Evolutionary conservation across 2,329 filamentous ascomycete species (phyloP), one percentile per base, ranked within the genome.

Genomic region (Alternaria brassicae): DNA sequence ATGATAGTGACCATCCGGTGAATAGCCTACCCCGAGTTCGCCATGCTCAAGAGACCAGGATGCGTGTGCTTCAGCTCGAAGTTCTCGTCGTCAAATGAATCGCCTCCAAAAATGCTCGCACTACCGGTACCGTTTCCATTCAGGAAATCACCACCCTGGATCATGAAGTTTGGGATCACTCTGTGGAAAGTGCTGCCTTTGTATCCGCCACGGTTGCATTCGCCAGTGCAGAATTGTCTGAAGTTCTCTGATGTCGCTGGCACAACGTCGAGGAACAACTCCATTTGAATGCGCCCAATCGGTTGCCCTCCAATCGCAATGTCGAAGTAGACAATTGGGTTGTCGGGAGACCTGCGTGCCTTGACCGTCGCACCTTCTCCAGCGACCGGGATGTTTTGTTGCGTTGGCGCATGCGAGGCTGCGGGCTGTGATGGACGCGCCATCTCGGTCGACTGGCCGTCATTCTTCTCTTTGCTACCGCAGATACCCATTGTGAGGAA

Each of bases 161-260:
- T 96, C 95, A 98, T 98, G 81, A 98, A 98, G 73, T 97, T 97
- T 57, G 90, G 88, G 69, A 99, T 98, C 12, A 96, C 89, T 72
- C 92, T 91, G 86, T 96, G 92, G 88, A 95, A 96, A 64, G 84
- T 84, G 70, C 91, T 93, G 72, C 86, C 87, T 79, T 86, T 81
- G 85, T 94, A 96, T 71, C 91, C 90, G 78, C 89, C 88, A 72
- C 90, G 91, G 81, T 91, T 85, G 68, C 85, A 87, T 82, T 90
- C 85, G 65, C 84, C 85, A 65, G 88, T 91, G 88, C 89, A 92
- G 74, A 93, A 89, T 79, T 87, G 86, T 69, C 85, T 86, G 86
- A 94, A 94, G 86, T 93, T 93, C 79, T 85, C 83, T 69, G 86
- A 83, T 53, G 93, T 97, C 86, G 90, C 94, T 78, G 93, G 93